Evolutionary conservation across 495 filamentous ascomycete species (phyloP), one percentile per base, ranked within the genome.

Genomic region (Penicillium arizonense): DNA sequence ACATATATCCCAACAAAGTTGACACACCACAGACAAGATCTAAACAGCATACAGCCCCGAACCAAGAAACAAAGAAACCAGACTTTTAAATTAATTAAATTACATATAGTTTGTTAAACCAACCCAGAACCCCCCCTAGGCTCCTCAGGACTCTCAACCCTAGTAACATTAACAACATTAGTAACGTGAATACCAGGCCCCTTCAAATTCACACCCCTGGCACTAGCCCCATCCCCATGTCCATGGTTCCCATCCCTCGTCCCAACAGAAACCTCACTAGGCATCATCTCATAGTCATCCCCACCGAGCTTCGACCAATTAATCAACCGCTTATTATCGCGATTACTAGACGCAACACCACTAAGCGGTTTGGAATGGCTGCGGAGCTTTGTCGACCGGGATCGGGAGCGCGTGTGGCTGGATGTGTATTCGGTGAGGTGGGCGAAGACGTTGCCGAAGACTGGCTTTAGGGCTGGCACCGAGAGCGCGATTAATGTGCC

Each of bases 401-500:
- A 63, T 18, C 50, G 60, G 8, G 65, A 58, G 35, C 54, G 63
- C 5, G 58, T 64, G 28, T 59, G 58, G n/a, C 60, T 67, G 13
- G 57, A 52, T 2, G 60, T 60, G 36, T 66, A 61, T 44, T 67
- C 63, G 1, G 57, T 61, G 16, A 66, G 13, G 35, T 65, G 64
- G 16, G 41, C 36, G 38, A 66, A 68, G 2, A 66, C 28, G 37
- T 60, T 64, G 21, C 71, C 69, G 32, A 74, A 73, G 28, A 77
- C 51, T 8, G 72, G 71, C 42, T 75, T 75, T 37, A 76, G 54
- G 14, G 73, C 75, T 9, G 75, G 75, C 3, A 76, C 64, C 0
- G 75, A 78, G 18, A 78, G 64, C 4, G 75, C 73, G 32, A 77
- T 68, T 3, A 78, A 47, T 2, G 75, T 77, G 10, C 65, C 56